phyloP scores from a whole-genome alignment of 1,284 basidiomycete species.

The Austroboletus olivaceoglutinosus region DNA sequence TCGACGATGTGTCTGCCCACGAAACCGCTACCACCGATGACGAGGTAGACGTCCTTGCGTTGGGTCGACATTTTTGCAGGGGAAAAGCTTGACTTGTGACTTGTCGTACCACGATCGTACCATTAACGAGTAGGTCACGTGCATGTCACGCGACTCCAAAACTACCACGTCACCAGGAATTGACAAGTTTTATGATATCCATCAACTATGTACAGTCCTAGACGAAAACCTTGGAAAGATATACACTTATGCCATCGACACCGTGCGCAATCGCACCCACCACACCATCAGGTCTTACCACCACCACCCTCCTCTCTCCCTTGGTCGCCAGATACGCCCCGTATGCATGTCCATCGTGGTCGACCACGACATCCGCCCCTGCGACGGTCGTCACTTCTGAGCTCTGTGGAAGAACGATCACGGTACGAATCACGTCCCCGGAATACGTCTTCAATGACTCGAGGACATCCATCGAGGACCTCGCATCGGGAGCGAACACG shows the following conservation, averaged over 20 bases:
- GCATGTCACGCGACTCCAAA: too few species aligned
- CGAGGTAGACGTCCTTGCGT: slow-evolving; percentile 64
- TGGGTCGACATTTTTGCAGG: slow-evolving; percentile 20
- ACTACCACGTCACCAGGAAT: too few species aligned
- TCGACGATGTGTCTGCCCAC: slow-evolving; percentile 89
- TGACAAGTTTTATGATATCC: too few species aligned
- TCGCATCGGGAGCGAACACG: slow-evolving; percentile 18
- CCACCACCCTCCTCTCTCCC: slow-evolving; percentile 18
- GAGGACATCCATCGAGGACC: slow-evolving; percentile 6
- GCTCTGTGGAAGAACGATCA: slow-evolving; percentile 18
- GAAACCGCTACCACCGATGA: slow-evolving; percentile 92
- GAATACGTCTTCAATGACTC: slow-evolving; percentile 5
- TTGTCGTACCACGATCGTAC: too few species aligned
- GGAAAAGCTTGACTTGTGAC: neutral
- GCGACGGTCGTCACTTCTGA: neutral
- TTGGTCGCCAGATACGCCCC: slow-evolving; percentile 16
- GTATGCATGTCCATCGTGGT: slow-evolving; percentile 21
- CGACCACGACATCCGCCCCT: slow-evolving; percentile 5
- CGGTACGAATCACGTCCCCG: neutral
- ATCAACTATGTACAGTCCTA: neutral
- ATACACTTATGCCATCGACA: slow-evolving; percentile 27
- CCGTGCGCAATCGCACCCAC: slow-evolving; percentile 36
- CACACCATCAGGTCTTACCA: slow-evolving; percentile 40
- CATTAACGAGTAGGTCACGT: too few species aligned
- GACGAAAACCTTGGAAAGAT: slow-evolving; percentile 26